Evolutionary conservation across 805 yeast genomes (phyloP).

Genomic region (Hanseniaspora singularis): DNA sequence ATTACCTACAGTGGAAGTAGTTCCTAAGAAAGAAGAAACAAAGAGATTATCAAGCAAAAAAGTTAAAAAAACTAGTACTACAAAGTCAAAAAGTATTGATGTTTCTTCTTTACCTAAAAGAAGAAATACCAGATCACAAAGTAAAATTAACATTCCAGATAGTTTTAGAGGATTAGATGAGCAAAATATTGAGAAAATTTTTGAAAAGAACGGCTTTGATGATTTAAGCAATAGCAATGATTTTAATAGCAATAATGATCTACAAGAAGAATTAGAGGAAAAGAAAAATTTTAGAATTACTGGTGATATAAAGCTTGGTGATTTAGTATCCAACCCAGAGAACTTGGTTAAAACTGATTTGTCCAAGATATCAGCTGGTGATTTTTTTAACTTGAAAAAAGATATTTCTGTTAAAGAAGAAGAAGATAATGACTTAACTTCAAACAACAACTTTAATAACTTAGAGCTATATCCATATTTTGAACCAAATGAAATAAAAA

Average conservation of each 20-base stretch:
- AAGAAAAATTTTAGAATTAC: constrained; percentile 20
- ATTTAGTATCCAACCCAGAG: constrained; percentile 35
- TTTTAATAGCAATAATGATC: constrained; percentile 15
- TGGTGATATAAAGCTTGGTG: constrained; percentile 38
- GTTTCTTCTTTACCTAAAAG: constrained; percentile 10
- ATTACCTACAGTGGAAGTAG: constrained; percentile 37
- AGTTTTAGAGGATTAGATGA: constrained; percentile 10
- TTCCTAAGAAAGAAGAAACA: background rate
- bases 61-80: constrained; percentile 25
- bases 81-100: constrained; percentile 13
- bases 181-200: background rate
- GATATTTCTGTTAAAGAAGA: constrained; percentile 20
- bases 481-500: constrained; percentile 58
- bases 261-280: constrained; percentile 13
- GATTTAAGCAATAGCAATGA: constrained; percentile 19
- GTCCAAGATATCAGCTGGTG: constrained; percentile 49
- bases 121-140: constrained; percentile 21
- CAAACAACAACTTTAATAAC: constrained; percentile 22
- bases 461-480: constrained; percentile 43
- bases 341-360: constrained; percentile 26
- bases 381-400: constrained; percentile 46
- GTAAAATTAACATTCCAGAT: constrained; percentile 15
- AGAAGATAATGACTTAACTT: constrained; percentile 26
- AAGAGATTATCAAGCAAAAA: constrained; percentile 13
- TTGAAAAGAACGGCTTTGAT: constrained; percentile 10